Conservation (phyloP, 2,329 filamentous ascomycete species). For the Fusarium fujikuroi region DNA sequence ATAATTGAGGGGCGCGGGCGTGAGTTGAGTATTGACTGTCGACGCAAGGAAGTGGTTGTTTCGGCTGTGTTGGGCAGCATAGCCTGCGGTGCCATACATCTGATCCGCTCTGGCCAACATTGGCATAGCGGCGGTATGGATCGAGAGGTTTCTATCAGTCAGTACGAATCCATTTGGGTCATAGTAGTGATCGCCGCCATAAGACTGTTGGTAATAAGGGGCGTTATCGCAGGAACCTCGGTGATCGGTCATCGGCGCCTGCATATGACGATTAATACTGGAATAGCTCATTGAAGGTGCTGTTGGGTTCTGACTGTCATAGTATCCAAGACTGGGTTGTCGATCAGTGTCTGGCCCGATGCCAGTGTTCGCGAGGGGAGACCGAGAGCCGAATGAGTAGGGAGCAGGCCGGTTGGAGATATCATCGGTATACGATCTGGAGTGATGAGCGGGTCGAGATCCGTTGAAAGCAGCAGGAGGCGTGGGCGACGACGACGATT, state of each 20-base stretch:
- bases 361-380: slow-evolving; percentile 14
- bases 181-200: neutral
- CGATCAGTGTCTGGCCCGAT: slow-evolving; percentile 20
- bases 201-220: neutral
- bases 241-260: slow-evolving; percentile 35
- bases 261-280: slow-evolving; percentile 37
- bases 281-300: slow-evolving; percentile 22
- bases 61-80: neutral
- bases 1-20: neutral
- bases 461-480: slow-evolving; percentile 24
- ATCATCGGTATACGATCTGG: slow-evolving; percentile 25
- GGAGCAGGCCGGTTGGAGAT: neutral
- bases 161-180: slow-evolving; percentile 13
- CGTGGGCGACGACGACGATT: slow-evolving; percentile 26
- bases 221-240: slow-evolving; percentile 27
- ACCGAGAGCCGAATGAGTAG: slow-evolving; percentile 15
- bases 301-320: slow-evolving; percentile 41
- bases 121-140: neutral
- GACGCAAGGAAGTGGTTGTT: neutral
- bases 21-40: neutral
- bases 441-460: slow-evolving; percentile 10
- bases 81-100: neutral
- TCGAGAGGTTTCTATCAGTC: slow-evolving; percentile 12
- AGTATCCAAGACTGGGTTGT: slow-evolving; percentile 32
- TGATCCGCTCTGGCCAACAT: neutral